Percentiles rank a stretch among this genome's conserved stretches.
Evolutionary conservation across 2,329 filamentous ascomycete species (phyloP).

Genomic region (Calonectria henricotiae): DNA sequence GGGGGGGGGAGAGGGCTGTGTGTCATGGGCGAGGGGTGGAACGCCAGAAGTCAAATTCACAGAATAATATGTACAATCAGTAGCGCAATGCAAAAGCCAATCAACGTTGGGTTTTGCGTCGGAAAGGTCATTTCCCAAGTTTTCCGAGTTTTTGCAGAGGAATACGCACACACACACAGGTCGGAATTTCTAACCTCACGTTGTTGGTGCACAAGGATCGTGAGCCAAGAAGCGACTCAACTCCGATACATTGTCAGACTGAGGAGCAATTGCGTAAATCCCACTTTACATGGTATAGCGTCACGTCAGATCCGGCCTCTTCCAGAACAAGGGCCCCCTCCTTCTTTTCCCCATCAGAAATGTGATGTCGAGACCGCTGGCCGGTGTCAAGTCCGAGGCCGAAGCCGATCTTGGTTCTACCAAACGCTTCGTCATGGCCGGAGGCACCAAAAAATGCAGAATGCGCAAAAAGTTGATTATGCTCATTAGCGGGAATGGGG

Average conservation of each 20-base stretch:
- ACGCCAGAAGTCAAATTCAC: background rate
- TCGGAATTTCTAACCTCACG: background rate
- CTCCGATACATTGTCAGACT: background rate
- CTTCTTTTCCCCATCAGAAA: background rate
- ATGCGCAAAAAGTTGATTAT: background rate
- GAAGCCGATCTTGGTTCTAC: background rate
- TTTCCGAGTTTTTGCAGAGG: background rate
- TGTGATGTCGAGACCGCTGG: background rate
- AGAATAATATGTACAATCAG: background rate
- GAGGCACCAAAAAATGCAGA: background rate
- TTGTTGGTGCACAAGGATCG: background rate
- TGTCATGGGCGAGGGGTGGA: background rate
- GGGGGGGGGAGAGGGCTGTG: background rate
- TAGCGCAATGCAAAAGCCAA: background rate
- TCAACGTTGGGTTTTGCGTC: background rate
- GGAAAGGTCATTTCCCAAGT: background rate
- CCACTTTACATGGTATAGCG: background rate
- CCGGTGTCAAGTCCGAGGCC: constrained; percentile 9
- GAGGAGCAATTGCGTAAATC: background rate
- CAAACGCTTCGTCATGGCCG: constrained; percentile 24
- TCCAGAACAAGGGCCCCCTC: background rate
- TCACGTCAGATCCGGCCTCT: background rate
- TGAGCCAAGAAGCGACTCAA: background rate
- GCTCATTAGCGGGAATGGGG: background rate
- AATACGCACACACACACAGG: background rate